Percentiles rank a stretch among this genome's conserved stretches.
phyloP scores from a whole-genome alignment of 805 yeast genomes.

The Zygosaccharomyces bisporus region DNA sequence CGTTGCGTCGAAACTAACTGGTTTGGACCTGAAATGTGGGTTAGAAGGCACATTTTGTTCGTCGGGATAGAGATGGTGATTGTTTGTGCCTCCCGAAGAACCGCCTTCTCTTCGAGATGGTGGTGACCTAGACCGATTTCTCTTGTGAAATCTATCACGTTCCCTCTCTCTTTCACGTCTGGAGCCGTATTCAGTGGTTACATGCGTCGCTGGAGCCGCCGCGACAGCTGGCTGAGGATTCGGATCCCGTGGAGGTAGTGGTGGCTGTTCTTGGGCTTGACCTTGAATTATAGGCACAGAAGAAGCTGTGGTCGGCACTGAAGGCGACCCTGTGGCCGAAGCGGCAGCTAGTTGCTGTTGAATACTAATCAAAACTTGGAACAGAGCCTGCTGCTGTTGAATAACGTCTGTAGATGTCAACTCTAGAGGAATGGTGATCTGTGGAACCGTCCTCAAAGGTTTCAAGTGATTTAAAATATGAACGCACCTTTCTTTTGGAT shows the following conservation, averaged over 20 bases:
- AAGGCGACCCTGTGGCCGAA: conserved; percentile 13
- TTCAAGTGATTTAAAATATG: conserved; percentile 32
- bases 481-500: conserved; percentile 28
- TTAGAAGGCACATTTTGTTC: conserved; percentile 69
- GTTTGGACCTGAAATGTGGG: conserved; percentile 72
- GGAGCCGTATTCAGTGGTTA: conserved; percentile 32
- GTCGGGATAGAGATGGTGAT: conserved; percentile 38
- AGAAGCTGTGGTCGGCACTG: conserved; percentile 12
- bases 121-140: conserved; percentile 54
- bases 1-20: conserved; percentile 62
- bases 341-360: conserved; percentile 32
- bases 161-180: conserved; percentile 36
- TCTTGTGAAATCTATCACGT: conserved; percentile 35
- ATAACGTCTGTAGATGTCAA: conserved; percentile 28
- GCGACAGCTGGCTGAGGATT: conserved; percentile 11
- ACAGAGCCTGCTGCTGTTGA: conserved; percentile 42
- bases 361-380: conserved; percentile 38
- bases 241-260: conserved; percentile 6
- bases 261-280: conserved; percentile 4
- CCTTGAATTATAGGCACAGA: conserved; percentile 14
- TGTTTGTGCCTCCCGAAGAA: conserved; percentile 25
- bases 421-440: conserved; percentile 22
- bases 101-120: conserved; percentile 19
- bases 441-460: conserved; percentile 20
- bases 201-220: conserved; percentile 14